phyloP scores from a whole-genome alignment of 2,329 filamentous ascomycete species.

The Parastagonospora nodorum region DNA sequence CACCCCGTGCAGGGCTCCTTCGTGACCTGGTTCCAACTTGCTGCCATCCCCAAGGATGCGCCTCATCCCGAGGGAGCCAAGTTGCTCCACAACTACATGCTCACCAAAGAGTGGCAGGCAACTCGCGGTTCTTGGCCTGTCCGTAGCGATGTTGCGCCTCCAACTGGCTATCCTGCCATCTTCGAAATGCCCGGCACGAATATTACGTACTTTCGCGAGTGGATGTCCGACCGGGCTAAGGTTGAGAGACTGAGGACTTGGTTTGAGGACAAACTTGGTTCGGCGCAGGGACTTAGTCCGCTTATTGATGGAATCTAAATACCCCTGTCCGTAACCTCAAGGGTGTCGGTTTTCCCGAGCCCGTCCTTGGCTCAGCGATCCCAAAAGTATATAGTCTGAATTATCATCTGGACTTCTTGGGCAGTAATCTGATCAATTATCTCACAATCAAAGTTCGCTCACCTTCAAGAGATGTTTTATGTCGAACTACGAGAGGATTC shows the following conservation, averaged over 20 bases:
- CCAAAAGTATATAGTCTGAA: too few relatives aligned
- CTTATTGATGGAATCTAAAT: constrained; percentile 19
- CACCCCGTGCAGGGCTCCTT: constrained; percentile 34
- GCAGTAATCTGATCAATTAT: too few relatives aligned
- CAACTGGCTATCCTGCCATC: constrained; percentile 34
- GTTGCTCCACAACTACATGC: constrained; percentile 55
- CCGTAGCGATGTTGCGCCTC: constrained; percentile 40
- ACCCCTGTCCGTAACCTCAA: too few relatives aligned
- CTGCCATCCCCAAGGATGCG: constrained; percentile 55
- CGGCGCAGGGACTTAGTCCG: constrained; percentile 51
- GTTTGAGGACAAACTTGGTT: constrained; percentile 51
- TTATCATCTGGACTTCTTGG: too few relatives aligned
- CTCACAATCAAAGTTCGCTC: too few relatives aligned
- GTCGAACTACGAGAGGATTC: too few relatives aligned
- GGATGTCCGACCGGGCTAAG: constrained; percentile 49
- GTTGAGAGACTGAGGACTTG: constrained; percentile 52
- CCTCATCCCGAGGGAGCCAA: constrained; percentile 59
- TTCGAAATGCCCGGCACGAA: constrained; percentile 44
- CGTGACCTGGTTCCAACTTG: constrained; percentile 56
- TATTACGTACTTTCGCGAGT: constrained; percentile 46
- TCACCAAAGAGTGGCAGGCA: constrained; percentile 50
- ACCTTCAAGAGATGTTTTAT: too few relatives aligned
- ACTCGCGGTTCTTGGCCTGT: constrained; percentile 42
- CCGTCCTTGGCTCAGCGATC: too few relatives aligned
- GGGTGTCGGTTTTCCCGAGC: too few relatives aligned